Base-by-base conservation (phyloP, 2,329 filamentous ascomycete species). In the Ceratocystiopsis minuta region DNA sequence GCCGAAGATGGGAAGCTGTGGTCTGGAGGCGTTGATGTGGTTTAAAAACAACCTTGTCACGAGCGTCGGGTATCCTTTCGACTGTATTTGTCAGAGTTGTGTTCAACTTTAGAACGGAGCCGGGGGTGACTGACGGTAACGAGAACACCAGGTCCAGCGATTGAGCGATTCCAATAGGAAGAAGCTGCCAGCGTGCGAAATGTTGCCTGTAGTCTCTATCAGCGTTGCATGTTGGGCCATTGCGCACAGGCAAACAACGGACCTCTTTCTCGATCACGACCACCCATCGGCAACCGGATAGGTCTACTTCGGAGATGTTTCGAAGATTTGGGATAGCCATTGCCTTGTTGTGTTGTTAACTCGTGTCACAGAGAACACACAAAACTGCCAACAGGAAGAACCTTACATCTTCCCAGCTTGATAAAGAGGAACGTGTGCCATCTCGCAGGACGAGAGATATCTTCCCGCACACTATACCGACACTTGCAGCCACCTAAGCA, bases 201-300 rank as follows among this genome's bases (percentile, higher is more conserved):
- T 0, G 77, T 80, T n/a, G 82, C 82, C 79, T 83, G 31, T 0
- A 16, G 6, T 18, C 5, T 4, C 6, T 16, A 20, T 20, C 10
- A 14, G 17, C 12, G 16, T n/a, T 3, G 11, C 15, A 12, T 16
- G 2, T 14, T 11, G n/a, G 7, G 11, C 3, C 24, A 28, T 6
- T 28, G 9, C 11, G 2, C 11, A 6, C 4, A 28, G 24, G 9
- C 24, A 6, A 28, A 28, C 13, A 4, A 49, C n/a, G n/a, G n/a
- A 75, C 80, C 63, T 90, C 83, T 58, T 90, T 88, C 54, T 90
- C 83, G 40, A 88, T 68, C 0, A 88, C 69, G 0, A 88, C 59
- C 36, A 87, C 61, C 80, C 78, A 86, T 42, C 62, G 61, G 2
- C 69, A 57, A 1, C 52, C 45, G 0, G 55, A 54, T n/a, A 78